A percentile compares a stretch with the other conserved stretches of the same genome.
These are phyloP conservation scores for Sporothrix protearum DNA, from an alignment of 2,329 filamentous ascomycete genomes.

Conservation along the genomic window DNA sequence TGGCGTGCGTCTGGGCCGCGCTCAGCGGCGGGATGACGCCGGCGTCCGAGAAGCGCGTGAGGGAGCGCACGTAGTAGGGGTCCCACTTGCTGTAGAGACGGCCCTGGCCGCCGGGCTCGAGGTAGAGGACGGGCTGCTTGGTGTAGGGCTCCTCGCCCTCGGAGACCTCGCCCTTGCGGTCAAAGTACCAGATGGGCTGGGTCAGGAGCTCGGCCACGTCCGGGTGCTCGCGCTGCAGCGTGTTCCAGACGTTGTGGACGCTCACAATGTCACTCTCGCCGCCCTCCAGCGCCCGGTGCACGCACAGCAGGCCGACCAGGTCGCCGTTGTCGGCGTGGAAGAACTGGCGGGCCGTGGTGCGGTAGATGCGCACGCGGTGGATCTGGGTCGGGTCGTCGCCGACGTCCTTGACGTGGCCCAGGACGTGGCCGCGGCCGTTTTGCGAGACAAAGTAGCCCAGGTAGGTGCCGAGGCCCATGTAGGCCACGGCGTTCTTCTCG, in stretches of 20 bases:
- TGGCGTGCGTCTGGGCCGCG: constrained; percentile 63
- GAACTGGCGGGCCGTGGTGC: constrained; percentile 79
- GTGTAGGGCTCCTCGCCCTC: constrained; percentile 73
- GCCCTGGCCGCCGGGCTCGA: constrained; percentile 64
- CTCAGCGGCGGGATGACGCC: constrained; percentile 72
- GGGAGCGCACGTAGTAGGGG: constrained; percentile 78
- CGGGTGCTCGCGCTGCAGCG: constrained; percentile 67
- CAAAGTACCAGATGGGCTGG: constrained; percentile 84
- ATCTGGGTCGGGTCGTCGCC: constrained; percentile 78
- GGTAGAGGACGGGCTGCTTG: constrained; percentile 67
- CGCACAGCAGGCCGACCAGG: constrained; percentile 77
- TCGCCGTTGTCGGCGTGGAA: constrained; percentile 84
- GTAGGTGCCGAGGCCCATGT: constrained; percentile 83
- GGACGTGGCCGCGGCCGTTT: constrained; percentile 78
- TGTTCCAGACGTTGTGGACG: constrained; percentile 78
- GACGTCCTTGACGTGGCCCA: constrained; percentile 86
- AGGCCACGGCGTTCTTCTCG: constrained; percentile 79
- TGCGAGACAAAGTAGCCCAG: constrained; percentile 86
- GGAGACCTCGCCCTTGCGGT: constrained; percentile 80
- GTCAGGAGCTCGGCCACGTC: constrained; percentile 74
- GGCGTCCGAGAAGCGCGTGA: constrained; percentile 68
- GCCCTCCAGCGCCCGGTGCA: constrained; percentile 72
- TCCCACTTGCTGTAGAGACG: constrained; percentile 84
- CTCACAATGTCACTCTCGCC: constrained; percentile 81
- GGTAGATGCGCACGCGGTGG: constrained; percentile 84